Evolutionary conservation across 768 basidiomycete species (phyloP).

Genomic region (Royoungia palumana): DNA sequence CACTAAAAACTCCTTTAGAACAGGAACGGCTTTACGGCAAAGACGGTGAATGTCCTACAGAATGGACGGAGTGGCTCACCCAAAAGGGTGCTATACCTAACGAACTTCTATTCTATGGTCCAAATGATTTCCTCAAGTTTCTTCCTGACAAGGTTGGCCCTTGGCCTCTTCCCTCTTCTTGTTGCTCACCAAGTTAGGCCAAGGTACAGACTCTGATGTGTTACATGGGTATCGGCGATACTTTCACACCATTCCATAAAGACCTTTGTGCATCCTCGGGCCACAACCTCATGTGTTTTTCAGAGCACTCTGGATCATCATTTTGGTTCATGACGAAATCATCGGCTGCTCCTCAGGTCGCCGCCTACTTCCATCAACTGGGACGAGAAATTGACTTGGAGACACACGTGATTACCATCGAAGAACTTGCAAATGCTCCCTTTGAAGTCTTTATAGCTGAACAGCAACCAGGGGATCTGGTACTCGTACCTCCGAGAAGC

Average conservation of each 20-base stretch:
- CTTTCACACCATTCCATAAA: constrained; percentile 82
- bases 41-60: constrained; percentile 63
- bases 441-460: constrained; percentile 69
- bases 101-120: constrained; percentile 47
- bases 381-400: constrained; percentile 65
- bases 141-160: constrained; percentile 50
- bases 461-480: constrained; percentile 73
- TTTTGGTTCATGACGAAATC: constrained; percentile 86
- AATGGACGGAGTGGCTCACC: constrained; percentile 64
- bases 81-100: constrained; percentile 47
- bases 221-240: constrained; percentile 78
- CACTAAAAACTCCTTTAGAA: constrained; percentile 36
- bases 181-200: constrained; percentile 37
- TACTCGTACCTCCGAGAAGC: constrained; percentile 76
- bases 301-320: constrained; percentile 66
- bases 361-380: constrained; percentile 52
- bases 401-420: constrained; percentile 56
- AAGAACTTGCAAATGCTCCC: constrained; percentile 61
- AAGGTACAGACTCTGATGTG: constrained; percentile 80
- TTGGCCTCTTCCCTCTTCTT: background rate
- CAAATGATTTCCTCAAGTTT: constrained; percentile 55
- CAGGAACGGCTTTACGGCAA: constrained; percentile 70
- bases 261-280: constrained; percentile 82
- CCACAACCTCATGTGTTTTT: constrained; percentile 84
- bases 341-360: constrained; percentile 50